Percentiles rank a stretch among this genome's conserved stretches.
phyloP scores from a whole-genome alignment of 371 early-diverging fungal species.

The Basidiobolus meristosporus region DNA sequence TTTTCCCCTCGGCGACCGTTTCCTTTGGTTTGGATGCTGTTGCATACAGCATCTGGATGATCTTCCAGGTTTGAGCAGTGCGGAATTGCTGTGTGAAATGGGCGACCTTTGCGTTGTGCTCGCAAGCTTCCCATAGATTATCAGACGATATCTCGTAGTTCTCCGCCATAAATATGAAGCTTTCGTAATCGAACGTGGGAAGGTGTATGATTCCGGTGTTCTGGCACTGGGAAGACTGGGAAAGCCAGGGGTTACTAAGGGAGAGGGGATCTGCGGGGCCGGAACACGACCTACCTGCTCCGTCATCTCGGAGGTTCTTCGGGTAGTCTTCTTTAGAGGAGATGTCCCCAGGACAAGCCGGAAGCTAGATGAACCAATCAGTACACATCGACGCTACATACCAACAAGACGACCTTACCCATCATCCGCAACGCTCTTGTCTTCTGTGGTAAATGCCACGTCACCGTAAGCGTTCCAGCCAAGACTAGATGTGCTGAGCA shows the following conservation, averaged over 20 bases:
- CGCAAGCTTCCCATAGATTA: slow-evolving; percentile 30
- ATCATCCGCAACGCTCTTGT: slow-evolving; percentile 21
- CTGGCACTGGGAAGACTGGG: slow-evolving; percentile 13
- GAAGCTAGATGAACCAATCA: too few relatives aligned
- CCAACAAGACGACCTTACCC: slow-evolving; percentile 3
- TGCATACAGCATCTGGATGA: slow-evolving; percentile 40
- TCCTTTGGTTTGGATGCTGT: background rate
- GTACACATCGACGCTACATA: too few relatives aligned
- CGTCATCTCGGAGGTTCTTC: too few relatives aligned
- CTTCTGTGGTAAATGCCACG: slow-evolving; percentile 25
- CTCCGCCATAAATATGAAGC: slow-evolving; percentile 34
- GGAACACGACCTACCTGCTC: too few relatives aligned
- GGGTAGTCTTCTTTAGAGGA: too few relatives aligned
- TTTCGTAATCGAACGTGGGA: slow-evolving; percentile 40
- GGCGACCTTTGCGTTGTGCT: slow-evolving; percentile 40
- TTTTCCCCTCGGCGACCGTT: background rate
- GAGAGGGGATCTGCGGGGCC: too few relatives aligned
- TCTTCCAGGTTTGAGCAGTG: slow-evolving; percentile 63
- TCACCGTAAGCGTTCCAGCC: slow-evolving; percentile 57
- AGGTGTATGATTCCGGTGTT: slow-evolving; percentile 37
- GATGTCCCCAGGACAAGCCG: too few relatives aligned
- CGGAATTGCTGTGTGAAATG: slow-evolving; percentile 19
- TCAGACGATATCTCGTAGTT: background rate
- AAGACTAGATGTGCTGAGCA: slow-evolving; percentile 24
- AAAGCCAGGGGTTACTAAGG: background rate